These are phyloP conservation scores for Coemansia aciculifera DNA, from an alignment of 192 early-diverging fungal species.

Conservation along the genomic window DNA sequence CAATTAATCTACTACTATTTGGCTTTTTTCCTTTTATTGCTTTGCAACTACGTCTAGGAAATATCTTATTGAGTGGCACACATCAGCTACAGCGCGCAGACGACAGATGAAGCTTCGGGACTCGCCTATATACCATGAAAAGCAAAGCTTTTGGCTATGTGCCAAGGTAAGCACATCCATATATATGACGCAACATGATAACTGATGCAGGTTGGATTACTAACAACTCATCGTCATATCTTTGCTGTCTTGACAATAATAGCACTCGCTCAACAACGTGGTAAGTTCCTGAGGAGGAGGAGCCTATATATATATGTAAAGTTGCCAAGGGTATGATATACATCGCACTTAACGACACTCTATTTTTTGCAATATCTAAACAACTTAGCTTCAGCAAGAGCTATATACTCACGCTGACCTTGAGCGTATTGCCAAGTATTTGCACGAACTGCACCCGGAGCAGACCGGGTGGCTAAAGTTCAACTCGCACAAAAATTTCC, in stretches of 20 bases:
- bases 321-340: background rate
- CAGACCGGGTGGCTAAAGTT: slow-evolving; percentile 37
- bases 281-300: slow-evolving; percentile 24
- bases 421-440: slow-evolving; percentile 46
- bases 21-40: background rate
- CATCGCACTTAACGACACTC: background rate
- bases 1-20: background rate
- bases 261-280: slow-evolving; percentile 59
- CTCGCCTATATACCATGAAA: slow-evolving; percentile 55
- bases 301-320: background rate
- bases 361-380: background rate
- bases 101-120: slow-evolving; percentile 48
- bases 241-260: background rate
- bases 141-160: slow-evolving; percentile 55
- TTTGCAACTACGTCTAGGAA: slow-evolving; percentile 16
- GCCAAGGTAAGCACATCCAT: slow-evolving; percentile 43
- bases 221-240: background rate
- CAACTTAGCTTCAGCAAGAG: slow-evolving; percentile 45
- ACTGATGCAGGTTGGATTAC: slow-evolving; percentile 3
- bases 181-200: background rate
- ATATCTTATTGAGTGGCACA: slow-evolving; percentile 27
- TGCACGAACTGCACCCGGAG: slow-evolving; percentile 37
- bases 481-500: slow-evolving; percentile 49
- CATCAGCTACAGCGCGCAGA: slow-evolving; percentile 11
- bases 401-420: slow-evolving; percentile 43